These are phyloP conservation scores for Talaromyces adpressus DNA, from an alignment of 495 filamentous ascomycete species.

Conservation along the genomic window DNA sequence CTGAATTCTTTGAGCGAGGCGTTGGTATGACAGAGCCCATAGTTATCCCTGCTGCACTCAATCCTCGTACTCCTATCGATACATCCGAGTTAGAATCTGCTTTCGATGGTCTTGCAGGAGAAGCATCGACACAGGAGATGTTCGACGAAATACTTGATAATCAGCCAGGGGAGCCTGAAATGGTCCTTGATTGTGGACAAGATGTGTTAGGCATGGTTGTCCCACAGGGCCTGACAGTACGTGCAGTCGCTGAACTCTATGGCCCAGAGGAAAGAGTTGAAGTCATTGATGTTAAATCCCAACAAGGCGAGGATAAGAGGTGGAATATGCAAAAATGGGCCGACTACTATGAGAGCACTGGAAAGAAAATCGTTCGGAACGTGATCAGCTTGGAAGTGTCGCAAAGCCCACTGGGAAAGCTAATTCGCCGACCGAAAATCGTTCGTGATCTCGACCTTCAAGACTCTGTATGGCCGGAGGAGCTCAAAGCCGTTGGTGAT, in stretches of 20 bases:
- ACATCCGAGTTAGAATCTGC: constrained; percentile 13
- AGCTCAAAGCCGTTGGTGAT: constrained; percentile 48
- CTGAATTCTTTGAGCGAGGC: constrained; percentile 60
- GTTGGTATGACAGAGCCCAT: constrained; percentile 65
- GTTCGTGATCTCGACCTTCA: constrained; percentile 67
- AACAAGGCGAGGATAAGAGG: constrained; percentile 58
- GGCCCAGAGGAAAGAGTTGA: constrained; percentile 60
- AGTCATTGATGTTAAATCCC: constrained; percentile 72
- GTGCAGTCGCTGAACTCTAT: constrained; percentile 58
- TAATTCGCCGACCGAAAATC: constrained; percentile 62
- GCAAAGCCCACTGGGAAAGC: constrained; percentile 54
- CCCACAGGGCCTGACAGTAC: constrained; percentile 59
- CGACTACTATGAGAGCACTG: constrained; percentile 65
- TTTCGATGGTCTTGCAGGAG: constrained; percentile 27
- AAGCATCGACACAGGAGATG: constrained; percentile 37
- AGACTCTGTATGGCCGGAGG: constrained; percentile 65
- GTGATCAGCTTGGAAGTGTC: constrained; percentile 75
- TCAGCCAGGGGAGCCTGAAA: constrained; percentile 32
- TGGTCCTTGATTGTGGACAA: constrained; percentile 52
- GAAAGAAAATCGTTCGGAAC: constrained; percentile 59
- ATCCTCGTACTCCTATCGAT: constrained; percentile 42
- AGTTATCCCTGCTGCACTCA: constrained; percentile 60
- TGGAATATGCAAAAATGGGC: constrained; percentile 71
- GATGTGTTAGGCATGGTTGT: constrained; percentile 72
- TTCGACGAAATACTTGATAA: constrained; percentile 40